phyloP scores from a whole-genome alignment of 2,329 filamentous ascomycete species.

The Colletotrichum musae region DNA sequence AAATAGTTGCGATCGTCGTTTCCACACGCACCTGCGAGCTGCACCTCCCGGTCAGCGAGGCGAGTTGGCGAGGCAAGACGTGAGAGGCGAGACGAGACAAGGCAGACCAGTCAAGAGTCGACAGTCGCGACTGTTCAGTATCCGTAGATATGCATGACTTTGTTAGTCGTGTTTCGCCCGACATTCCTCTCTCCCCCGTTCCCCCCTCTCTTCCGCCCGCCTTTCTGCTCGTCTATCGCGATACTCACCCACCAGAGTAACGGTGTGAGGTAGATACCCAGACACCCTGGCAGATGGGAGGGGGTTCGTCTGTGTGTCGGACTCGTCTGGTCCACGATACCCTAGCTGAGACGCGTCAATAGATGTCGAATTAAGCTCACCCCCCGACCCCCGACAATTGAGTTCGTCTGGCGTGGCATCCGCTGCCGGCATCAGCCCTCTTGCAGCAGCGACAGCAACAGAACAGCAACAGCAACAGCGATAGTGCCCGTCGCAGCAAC shows the following conservation, averaged over 20 bases:
- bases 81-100: background rate
- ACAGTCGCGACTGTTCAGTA: too few species aligned
- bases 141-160: slow-evolving; percentile 17
- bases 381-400: slow-evolving; percentile 24
- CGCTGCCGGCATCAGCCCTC: slow-evolving; percentile 8
- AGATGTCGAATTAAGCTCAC: slow-evolving; percentile 41
- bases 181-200: slow-evolving; percentile 3
- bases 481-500: background rate
- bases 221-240: background rate
- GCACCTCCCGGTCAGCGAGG: too few species aligned
- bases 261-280: too few species aligned
- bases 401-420: slow-evolving; percentile 28
- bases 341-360: slow-evolving; percentile 1
- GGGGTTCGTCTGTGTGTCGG: slow-evolving; percentile 3
- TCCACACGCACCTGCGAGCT: too few species aligned
- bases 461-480: too few species aligned
- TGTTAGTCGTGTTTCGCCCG: slow-evolving; percentile 10
- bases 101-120: background rate
- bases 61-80: too few species aligned
- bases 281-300: too few species aligned
- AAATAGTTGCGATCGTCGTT: too few species aligned
- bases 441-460: background rate
- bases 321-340: background rate
- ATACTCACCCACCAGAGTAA: background rate
- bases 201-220: slow-evolving; percentile 15